Percentiles rank a stretch among this genome's conserved stretches.
phyloP scores from a whole-genome alignment of 129 eudicot genomes.

The Rutidosis leptorrhynchoides region DNA sequence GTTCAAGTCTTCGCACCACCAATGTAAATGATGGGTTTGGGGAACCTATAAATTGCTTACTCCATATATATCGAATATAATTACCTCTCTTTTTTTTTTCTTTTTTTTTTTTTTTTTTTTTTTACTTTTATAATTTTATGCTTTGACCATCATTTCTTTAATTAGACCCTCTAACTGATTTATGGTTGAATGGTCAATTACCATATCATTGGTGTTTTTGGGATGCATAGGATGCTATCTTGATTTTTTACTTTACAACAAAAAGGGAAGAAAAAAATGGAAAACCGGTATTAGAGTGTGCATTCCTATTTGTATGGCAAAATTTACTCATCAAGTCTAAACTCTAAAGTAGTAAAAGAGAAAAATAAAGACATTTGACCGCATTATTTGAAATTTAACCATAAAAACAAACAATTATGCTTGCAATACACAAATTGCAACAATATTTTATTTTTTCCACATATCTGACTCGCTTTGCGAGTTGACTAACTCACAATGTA shows the following conservation, averaged over 20 bases:
- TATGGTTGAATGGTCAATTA: background rate
- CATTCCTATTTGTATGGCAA: constrained; percentile 28
- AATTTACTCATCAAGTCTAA: constrained; percentile 18
- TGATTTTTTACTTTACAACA: background rate
- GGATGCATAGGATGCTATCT: constrained; percentile 50
- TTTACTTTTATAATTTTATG: background rate
- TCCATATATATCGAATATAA: background rate
- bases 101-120: too few species aligned
- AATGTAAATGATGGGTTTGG: constrained; percentile 19
- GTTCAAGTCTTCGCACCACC: constrained; percentile 4
- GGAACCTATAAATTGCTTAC: constrained; percentile 1
- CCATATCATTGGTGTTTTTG: constrained; percentile 43
- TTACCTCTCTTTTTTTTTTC: background rate
- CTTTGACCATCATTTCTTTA: background rate
- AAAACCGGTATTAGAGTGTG: constrained; percentile 12
- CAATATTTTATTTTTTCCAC: background rate
- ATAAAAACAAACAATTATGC: too few species aligned
- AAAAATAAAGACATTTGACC: constrained; percentile 16
- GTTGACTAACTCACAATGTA: too few species aligned
- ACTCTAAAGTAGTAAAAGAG: constrained; percentile 17
- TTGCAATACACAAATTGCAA: too few species aligned
- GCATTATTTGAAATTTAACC: background rate
- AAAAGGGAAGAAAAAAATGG: constrained; percentile 9
- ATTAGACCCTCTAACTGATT: background rate
- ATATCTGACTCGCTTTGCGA: background rate